phyloP scores from a whole-genome alignment of 768 basidiomycete species.

The Panellus pusillus region DNA sequence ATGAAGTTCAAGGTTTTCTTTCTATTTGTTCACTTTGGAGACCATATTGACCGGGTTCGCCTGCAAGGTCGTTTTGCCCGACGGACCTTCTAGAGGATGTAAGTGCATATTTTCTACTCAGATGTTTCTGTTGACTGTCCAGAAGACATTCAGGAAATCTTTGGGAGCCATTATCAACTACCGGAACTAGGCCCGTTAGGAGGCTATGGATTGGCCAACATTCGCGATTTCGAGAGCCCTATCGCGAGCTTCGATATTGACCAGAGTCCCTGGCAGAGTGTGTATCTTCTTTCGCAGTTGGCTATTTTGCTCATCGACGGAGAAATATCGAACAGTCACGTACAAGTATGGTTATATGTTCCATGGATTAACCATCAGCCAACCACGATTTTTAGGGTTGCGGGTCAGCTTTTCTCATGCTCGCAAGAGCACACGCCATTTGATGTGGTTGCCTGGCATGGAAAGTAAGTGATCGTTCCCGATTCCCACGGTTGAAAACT shows the following conservation, averaged over 20 bases:
- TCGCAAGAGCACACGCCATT: slow-evolving; percentile 66
- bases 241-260: slow-evolving; percentile 68
- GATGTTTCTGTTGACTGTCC: background rate
- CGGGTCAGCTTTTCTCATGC: slow-evolving; percentile 53
- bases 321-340: slow-evolving; percentile 32
- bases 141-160: slow-evolving; percentile 63
- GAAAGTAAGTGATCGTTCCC: slow-evolving; percentile 45
- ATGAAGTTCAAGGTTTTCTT: slow-evolving; percentile 60
- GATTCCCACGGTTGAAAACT: background rate
- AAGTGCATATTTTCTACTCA: slow-evolving; percentile 22
- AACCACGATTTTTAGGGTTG: slow-evolving; percentile 37
- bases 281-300: slow-evolving; percentile 20
- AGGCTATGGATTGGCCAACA: slow-evolving; percentile 63
- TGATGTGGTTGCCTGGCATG: slow-evolving; percentile 72
- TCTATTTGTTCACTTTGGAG: background rate
- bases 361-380: background rate
- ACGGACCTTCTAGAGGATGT: slow-evolving; percentile 65
- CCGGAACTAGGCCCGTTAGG: slow-evolving; percentile 69
- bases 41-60: background rate
- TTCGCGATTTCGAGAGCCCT: slow-evolving; percentile 63
- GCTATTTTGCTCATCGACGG: background rate
- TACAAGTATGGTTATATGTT: slow-evolving; percentile 42
- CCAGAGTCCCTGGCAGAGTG: slow-evolving; percentile 58
- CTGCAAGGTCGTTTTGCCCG: slow-evolving; percentile 47
- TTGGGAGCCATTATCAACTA: slow-evolving; percentile 59